These are phyloP conservation scores for Atractiella rhizophila DNA, from an alignment of 768 basidiomycete species.

Conservation along the genomic window DNA sequence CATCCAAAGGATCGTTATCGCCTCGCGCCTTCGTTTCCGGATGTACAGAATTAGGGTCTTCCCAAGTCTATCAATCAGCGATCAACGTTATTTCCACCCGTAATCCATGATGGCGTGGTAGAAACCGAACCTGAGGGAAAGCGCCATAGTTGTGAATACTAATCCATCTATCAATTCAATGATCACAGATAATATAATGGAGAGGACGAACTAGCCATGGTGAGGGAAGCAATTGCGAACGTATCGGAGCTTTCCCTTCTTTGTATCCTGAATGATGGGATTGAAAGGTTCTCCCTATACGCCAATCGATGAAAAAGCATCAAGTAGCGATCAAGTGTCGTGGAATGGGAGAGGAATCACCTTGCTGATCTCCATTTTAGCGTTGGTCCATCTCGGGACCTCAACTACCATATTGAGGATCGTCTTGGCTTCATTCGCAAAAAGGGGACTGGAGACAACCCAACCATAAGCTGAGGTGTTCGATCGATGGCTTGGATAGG, in stretches of 20 bases:
- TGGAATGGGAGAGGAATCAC: no score
- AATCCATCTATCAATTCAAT: background rate
- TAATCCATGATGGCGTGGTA: no score
- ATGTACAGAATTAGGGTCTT: constrained; percentile 63
- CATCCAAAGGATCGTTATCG: constrained; percentile 97
- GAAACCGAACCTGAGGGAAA: constrained; percentile 59
- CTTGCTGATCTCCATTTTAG: constrained; percentile 98
- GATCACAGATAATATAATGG: background rate
- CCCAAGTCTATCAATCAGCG: constrained; percentile 54
- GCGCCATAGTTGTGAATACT: constrained; percentile 32
- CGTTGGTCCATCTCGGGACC: constrained; percentile 96
- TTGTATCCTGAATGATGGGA: constrained; percentile 98
- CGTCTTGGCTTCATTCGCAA: constrained; percentile 79
- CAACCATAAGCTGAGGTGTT: no score
- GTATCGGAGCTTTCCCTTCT: constrained; percentile 81
- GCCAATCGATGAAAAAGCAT: no score
- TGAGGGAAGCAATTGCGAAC: constrained; percentile 99
- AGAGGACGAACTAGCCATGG: constrained; percentile 47
- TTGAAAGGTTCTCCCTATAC: constrained; percentile 94
- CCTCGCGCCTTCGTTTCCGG: constrained; percentile 96
- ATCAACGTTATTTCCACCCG: no score
- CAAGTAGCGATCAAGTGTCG: no score
- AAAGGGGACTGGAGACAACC: no score
- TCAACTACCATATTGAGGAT: constrained; percentile 98
- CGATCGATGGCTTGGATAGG: no score